Conservation (phyloP, 768 basidiomycete genomes). For the Termitomyces heimii region DNA sequence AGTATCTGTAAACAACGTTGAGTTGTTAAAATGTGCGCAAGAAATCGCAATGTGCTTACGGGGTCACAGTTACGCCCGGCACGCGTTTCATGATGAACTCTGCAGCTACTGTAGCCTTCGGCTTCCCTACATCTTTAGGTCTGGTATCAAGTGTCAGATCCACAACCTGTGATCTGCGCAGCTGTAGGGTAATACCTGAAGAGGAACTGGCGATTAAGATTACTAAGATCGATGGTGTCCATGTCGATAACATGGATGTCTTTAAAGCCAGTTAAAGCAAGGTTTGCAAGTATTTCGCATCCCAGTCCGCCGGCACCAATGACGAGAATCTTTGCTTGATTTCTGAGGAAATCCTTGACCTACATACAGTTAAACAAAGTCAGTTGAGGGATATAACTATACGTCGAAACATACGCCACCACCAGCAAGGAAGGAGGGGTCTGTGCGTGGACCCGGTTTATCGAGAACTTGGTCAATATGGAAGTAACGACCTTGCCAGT, state of each 20-base stretch:
- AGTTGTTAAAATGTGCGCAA: background rate
- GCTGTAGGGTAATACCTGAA: constrained; percentile 61
- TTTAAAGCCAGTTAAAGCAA: constrained; percentile 94
- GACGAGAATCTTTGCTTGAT: constrained; percentile 87
- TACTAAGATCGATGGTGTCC: constrained; percentile 99
- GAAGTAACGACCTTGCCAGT: constrained; percentile 60
- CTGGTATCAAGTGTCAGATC: constrained; percentile 30
- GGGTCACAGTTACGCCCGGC: constrained; percentile 93
- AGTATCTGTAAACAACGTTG: constrained; percentile 51
- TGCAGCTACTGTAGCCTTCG: constrained; percentile 92
- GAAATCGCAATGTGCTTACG: constrained; percentile 49
- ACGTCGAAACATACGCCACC: constrained; percentile 45
- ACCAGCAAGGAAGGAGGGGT: constrained; percentile 76
- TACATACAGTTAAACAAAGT: constrained; percentile 21
- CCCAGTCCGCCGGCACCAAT: constrained; percentile 98
- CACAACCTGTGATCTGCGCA: background rate
- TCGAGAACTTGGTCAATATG: constrained; percentile 87
- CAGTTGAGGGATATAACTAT: background rate
- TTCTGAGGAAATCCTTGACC: constrained; percentile 85
- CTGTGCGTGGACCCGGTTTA: constrained; percentile 84
- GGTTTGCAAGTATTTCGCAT: constrained; percentile 95
- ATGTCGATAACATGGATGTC: constrained; percentile 99
- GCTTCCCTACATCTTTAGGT: constrained; percentile 84
- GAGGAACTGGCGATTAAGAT: constrained; percentile 95
- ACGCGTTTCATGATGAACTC: constrained; percentile 97